Evolutionary conservation across 1,284 basidiomycete species (phyloP).

Genomic region (Irpex sp.): DNA sequence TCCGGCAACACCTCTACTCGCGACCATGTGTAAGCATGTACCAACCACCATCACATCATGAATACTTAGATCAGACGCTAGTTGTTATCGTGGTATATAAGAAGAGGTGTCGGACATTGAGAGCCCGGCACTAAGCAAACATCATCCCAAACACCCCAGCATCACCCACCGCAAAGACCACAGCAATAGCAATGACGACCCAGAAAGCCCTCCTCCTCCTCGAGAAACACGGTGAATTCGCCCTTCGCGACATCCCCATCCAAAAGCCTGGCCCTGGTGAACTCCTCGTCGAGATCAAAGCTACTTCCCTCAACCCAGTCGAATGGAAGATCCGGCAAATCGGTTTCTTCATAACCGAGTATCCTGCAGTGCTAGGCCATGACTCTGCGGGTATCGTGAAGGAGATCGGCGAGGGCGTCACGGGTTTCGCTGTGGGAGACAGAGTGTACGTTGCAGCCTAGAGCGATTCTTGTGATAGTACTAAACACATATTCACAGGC

Average conservation of each 20-base stretch:
- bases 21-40: no score
- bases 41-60: no score
- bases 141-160: no score
- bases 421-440: slow-evolving; percentile 50
- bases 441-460: slow-evolving; percentile 41
- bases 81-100: no score
- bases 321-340: slow-evolving; percentile 35
- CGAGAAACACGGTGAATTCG: slow-evolving; percentile 16
- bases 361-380: slow-evolving; percentile 46
- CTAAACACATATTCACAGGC: slow-evolving; percentile 2
- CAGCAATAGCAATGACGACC: no score
- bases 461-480: neutral
- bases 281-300: slow-evolving; percentile 27
- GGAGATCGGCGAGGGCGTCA: slow-evolving; percentile 48
- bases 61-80: no score
- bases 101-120: no score
- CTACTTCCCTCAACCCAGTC: slow-evolving; percentile 28
- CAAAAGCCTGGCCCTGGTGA: slow-evolving; percentile 32
- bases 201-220: slow-evolving; percentile 23
- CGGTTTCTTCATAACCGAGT: slow-evolving; percentile 30
- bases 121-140: no score
- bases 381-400: slow-evolving; percentile 59
- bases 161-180: no score
- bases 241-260: slow-evolving; percentile 16
- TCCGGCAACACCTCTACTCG: no score